Conservation (phyloP, 345 rosid genomes). For the Noccaea bulbosa region DNA sequence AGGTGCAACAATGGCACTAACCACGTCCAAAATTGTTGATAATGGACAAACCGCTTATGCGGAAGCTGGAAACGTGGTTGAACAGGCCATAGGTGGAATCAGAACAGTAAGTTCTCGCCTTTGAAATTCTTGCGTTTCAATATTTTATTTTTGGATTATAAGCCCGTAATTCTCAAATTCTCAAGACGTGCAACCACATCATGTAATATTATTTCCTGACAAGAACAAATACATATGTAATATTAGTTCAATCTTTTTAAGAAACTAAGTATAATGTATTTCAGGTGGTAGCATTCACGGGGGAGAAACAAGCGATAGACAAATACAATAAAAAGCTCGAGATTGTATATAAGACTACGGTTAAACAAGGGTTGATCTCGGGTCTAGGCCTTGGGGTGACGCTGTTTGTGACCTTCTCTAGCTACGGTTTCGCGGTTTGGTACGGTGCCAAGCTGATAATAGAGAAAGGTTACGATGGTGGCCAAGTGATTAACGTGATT, state of each 20-base stretch:
- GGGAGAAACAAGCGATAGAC: conserved; percentile 31
- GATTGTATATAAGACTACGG: conserved; percentile 5
- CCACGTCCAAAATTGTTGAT: not conserved
- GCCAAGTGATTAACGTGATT: conserved; percentile 33
- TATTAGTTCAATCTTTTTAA: too few relatives aligned
- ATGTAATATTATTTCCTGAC: too few relatives aligned
- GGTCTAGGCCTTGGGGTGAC: conserved; percentile 26
- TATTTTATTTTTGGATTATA: too few relatives aligned
- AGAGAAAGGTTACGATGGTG: conserved; percentile 25
- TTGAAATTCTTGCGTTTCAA: not conserved
- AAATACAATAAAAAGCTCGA: conserved; percentile 20
- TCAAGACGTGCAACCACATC: too few relatives aligned
- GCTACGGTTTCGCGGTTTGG: conserved; percentile 33
- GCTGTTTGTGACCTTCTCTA: conserved; percentile 25
- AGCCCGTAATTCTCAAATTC: too few relatives aligned
- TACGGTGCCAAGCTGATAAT: conserved; percentile 13
- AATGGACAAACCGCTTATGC: conserved; percentile 21
- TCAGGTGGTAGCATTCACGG: conserved; percentile 30
- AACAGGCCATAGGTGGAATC: conserved; percentile 13
- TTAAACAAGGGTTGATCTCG: conserved; percentile 21
- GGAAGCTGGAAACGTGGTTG: conserved; percentile 31
- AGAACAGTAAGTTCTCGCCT: conserved; percentile 29
- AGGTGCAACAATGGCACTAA: conserved; percentile 12
- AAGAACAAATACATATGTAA: too few relatives aligned
- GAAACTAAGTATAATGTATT: not conserved